Evolutionary conservation across 1,284 basidiomycete species (phyloP).

Genomic region (Apiotrichum sp.): DNA sequence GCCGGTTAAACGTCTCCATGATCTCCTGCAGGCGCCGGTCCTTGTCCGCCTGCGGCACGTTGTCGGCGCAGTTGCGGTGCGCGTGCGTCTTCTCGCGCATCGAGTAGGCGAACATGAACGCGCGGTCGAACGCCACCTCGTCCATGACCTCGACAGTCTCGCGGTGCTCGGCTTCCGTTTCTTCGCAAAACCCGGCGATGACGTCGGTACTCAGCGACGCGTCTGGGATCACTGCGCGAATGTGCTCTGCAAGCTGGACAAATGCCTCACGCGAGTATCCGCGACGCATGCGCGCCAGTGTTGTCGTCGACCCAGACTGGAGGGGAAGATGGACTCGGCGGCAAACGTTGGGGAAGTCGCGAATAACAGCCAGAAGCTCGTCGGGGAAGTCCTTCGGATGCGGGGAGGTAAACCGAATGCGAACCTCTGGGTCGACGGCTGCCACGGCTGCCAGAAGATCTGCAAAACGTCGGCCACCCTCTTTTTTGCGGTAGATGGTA

Average conservation of each 20-base stretch:
- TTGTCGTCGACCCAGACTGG: not conserved
- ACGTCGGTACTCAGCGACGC: conserved; percentile 2
- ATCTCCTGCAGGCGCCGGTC: conserved; percentile 3
- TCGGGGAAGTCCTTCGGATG: conserved; percentile 5
- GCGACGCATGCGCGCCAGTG: conserved; percentile 3
- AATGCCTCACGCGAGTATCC: conserved; percentile 6
- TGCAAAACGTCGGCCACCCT: conserved; percentile 3
- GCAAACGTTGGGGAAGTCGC: conserved; percentile 4
- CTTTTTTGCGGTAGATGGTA: conserved; percentile 2
- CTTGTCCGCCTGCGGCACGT: conserved; percentile 2
- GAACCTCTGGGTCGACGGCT: conserved; percentile 1
- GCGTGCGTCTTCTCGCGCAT: conserved; percentile 7
- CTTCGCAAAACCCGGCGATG: conserved; percentile 4
- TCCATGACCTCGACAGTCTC: conserved; percentile 4
- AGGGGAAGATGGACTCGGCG: conserved; percentile 1
- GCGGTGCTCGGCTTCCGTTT: conserved; percentile 2
- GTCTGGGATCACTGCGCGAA: conserved; percentile 2
- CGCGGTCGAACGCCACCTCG: conserved; percentile 1
- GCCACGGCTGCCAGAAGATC: conserved; percentile 4
- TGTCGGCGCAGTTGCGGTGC: conserved; percentile 3
- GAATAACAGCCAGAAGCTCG: conserved; percentile 3
- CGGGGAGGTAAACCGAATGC: conserved; percentile 1
- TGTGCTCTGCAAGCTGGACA: not conserved
- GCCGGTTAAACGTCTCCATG: not conserved
- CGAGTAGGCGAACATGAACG: conserved; percentile 6